Conservation (phyloP, 805 yeast species). For the Wickerhamiella slavikovae region DNA sequence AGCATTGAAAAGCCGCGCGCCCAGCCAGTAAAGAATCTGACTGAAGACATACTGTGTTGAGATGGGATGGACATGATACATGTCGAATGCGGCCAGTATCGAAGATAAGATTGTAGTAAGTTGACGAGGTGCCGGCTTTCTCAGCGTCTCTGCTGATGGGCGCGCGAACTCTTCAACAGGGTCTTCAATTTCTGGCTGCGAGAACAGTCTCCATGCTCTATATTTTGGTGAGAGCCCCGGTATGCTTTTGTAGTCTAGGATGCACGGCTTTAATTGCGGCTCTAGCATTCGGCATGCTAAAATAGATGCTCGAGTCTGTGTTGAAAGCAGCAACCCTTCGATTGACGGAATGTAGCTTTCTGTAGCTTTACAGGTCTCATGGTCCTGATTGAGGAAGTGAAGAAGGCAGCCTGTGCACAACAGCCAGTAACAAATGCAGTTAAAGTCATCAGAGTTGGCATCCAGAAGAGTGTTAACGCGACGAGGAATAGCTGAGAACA, state of each 20-base stretch:
- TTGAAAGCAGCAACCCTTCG: conserved; percentile 4
- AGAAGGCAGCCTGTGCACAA: conserved; percentile 57
- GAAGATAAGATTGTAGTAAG: conserved; percentile 80
- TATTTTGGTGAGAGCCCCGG: conserved; percentile 58
- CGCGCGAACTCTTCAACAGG: conserved; percentile 63
- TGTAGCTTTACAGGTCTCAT: conserved; percentile 21
- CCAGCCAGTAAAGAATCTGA: conserved; percentile 59
- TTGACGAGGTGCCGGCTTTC: conserved; percentile 77
- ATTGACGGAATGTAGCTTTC: conserved; percentile 7
- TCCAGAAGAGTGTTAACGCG: conserved; percentile 17
- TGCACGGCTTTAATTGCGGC: conserved; percentile 10
- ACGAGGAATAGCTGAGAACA: conserved; percentile 16
- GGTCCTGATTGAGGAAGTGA: conserved; percentile 54
- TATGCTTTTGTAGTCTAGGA: conserved; percentile 53
- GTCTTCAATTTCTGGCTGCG: conserved; percentile 39
- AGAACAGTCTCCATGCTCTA: too few species aligned
- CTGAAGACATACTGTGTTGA: conserved; percentile 62
- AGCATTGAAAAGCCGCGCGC: conserved; percentile 51
- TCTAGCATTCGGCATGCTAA: too few species aligned
- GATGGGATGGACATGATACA: conserved; percentile 62
- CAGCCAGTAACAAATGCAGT: conserved; percentile 62
- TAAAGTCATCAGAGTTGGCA: conserved; percentile 19
- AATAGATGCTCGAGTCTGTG: conserved; percentile 4
- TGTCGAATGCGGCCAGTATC: conserved; percentile 58
- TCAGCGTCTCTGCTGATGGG: conserved; percentile 49